phyloP scores from a whole-genome alignment of 2,329 filamentous ascomycete genomes.

The Cladosporium phlei region DNA sequence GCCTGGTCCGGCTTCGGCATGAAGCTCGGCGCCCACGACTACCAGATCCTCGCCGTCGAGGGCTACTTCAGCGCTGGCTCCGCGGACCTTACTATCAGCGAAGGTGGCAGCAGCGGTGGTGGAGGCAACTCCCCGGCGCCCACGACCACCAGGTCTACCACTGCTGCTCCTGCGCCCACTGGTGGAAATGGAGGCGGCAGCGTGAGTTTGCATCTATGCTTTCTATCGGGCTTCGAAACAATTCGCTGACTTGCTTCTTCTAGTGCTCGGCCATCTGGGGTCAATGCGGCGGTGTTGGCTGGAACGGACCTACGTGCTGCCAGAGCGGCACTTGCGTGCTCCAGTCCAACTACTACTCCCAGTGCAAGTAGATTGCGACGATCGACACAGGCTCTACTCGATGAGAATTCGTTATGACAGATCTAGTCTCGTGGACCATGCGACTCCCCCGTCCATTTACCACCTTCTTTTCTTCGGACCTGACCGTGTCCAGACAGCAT shows the following conservation, averaged over 20 bases:
- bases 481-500: too few relatives aligned
- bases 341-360: slow-evolving; percentile 22
- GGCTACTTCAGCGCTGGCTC: slow-evolving; percentile 40
- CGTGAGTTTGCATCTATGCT: neutral
- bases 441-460: too few relatives aligned
- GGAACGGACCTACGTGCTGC: slow-evolving; percentile 21
- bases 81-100: slow-evolving; percentile 33
- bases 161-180: neutral
- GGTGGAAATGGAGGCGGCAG: slow-evolving; percentile 2
- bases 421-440: too few relatives aligned
- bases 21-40: slow-evolving; percentile 32
- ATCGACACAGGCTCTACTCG: too few relatives aligned
- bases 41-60: slow-evolving; percentile 42
- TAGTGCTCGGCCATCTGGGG: slow-evolving; percentile 11
- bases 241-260: neutral
- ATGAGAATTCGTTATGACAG: too few relatives aligned
- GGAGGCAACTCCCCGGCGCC: neutral
- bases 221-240: neutral
- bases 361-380: slow-evolving; percentile 20
- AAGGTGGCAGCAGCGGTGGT: neutral
- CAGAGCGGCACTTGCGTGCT: slow-evolving; percentile 19
- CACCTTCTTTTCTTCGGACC: too few relatives aligned
- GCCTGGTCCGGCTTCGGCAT: slow-evolving; percentile 24
- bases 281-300: slow-evolving; percentile 16
- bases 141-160: slow-evolving; percentile 2